Percentiles rank a stretch among this genome's conserved stretches.
Conservation (phyloP, 805 yeast genomes). For the Starmerella potacharoeniae region DNA sequence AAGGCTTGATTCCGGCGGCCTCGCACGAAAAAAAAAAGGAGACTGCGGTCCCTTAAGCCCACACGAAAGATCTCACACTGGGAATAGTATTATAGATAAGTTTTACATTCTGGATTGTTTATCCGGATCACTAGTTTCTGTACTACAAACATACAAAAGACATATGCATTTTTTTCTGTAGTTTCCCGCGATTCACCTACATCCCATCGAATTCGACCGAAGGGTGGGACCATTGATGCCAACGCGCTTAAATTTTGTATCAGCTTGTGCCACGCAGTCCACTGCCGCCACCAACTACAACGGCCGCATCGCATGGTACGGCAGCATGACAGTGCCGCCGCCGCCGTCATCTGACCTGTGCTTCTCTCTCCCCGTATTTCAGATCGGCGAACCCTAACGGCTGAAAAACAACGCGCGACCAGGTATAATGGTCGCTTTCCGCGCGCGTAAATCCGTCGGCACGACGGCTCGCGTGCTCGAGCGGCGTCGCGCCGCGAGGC, state of each 20-base stretch:
- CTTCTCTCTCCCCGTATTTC: not conserved
- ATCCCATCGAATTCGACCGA: no score
- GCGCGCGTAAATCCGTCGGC: not conserved
- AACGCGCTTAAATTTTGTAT: no score
- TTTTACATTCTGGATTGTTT: no score
- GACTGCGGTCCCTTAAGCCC: not conserved
- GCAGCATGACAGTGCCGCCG: not conserved
- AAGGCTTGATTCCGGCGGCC: not conserved
- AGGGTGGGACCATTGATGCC: no score
- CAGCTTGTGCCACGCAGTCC: no score
- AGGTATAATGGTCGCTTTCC: not conserved
- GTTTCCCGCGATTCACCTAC: no score
- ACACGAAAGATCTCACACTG: not conserved
- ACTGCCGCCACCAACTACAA: no score
- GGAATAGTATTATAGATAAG: no score
- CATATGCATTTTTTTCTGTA: no score
- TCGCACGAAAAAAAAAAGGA: no score
- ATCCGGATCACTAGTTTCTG: no score
- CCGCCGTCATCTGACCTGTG: not conserved
- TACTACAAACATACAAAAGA: no score
- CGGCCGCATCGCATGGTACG: not conserved
- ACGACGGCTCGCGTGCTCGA: conserved; percentile 1
- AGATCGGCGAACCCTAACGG: not conserved
- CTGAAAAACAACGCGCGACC: not conserved
- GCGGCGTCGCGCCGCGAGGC: not conserved